Evolutionary conservation across 2,329 filamentous ascomycete genomes (phyloP), one percentile per base, ranked within the genome.

Genomic region (Pseudovirgaria hyperparasitica): DNA sequence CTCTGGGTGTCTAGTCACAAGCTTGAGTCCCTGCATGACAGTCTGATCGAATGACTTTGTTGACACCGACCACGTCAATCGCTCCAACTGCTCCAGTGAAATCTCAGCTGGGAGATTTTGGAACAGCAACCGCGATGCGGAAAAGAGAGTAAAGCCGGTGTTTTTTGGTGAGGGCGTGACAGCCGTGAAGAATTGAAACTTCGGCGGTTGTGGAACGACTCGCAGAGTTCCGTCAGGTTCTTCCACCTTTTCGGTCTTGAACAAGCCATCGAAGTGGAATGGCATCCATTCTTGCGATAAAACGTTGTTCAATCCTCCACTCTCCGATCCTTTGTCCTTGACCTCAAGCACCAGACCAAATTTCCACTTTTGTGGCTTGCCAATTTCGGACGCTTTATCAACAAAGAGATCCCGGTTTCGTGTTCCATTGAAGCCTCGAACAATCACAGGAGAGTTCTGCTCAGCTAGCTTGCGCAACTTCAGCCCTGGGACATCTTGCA

Each of bases 321-420:
- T 54, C 5, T 62, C 52, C 2, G 45, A 58, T 30, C 64, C 67
- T 8, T 65, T 65, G 28, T 75, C 68, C 36, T 73, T 70, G 1
- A 74, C 70, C 29, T 71, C 67, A 3, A 70, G 70, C 10, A 76
- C 54, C 41, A 72, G 68, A 0, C 64, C 68, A 27, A 69, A 70
- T 30, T 61, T 67, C 67, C 65, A 71, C 0, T 60, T 57, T 6
- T 60, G 39, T 0, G 65, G 59, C 2, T 45, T 48, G 15, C 67
- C 67, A 4, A 70, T 53, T 7, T 65, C 56, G 5, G 55, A 35
- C 0, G 58, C 58, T 30, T 65, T 65, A 3, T 54, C 45, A 9
- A 65, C 42, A 22, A 67, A 69, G 0, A 53, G 26, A 0, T 62
- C 55, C 6, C 61, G 48, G 9, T 64, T 48, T 0, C 55, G 56